Conservation (phyloP, 169 alveolate genomes). For the Plasmodium coatneyi region DNA sequence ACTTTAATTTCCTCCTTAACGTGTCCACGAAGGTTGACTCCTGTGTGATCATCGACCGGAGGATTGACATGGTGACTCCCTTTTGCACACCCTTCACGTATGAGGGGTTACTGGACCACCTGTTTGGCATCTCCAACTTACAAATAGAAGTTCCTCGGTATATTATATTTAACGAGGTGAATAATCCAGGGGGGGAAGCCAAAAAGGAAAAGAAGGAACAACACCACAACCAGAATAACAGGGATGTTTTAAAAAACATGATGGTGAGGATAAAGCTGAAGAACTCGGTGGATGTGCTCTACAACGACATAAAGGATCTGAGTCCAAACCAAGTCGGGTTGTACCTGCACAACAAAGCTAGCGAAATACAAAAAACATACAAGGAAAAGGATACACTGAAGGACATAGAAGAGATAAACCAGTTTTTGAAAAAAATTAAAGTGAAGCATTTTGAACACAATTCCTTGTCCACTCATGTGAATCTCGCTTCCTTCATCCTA, state of each 20-base stretch:
- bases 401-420: constrained; percentile 88
- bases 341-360: constrained; percentile 88
- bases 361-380: constrained; percentile 88
- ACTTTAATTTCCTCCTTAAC: constrained; percentile 33
- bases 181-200: background rate
- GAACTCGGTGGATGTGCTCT: constrained; percentile 83
- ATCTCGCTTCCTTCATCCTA: constrained; percentile 87
- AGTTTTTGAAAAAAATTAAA: constrained; percentile 88
- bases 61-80: constrained; percentile 85
- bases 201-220: background rate
- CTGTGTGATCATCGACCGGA: constrained; percentile 83
- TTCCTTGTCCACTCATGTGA: constrained; percentile 90
- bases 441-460: constrained; percentile 90
- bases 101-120: constrained; percentile 85
- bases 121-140: constrained; percentile 80
- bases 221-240: background rate
- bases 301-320: constrained; percentile 83
- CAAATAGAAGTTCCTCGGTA: constrained; percentile 83
- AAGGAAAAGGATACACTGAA: constrained; percentile 86
- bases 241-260: background rate
- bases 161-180: constrained; percentile 43
- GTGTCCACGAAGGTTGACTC: constrained; percentile 29
- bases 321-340: constrained; percentile 87
- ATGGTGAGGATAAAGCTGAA: constrained; percentile 22
- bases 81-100: constrained; percentile 87